Evolutionary conservation across 345 rosid species (phyloP).

Genomic region (Ceriops decandra): DNA sequence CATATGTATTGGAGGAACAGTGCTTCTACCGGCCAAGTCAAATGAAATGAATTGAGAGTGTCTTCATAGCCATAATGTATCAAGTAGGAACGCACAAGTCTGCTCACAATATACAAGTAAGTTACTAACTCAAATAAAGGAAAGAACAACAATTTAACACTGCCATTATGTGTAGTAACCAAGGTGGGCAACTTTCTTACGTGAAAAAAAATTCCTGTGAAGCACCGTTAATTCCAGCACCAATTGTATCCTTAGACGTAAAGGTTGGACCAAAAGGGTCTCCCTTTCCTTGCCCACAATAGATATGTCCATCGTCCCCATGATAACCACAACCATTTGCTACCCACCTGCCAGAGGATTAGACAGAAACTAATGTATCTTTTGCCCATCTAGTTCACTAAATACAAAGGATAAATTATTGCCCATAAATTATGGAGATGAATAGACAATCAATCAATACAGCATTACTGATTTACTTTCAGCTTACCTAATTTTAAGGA

Average conservation of each 20-base stretch:
- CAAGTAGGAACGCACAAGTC: slow-evolving; percentile 85
- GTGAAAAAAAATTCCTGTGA: slow-evolving; percentile 87
- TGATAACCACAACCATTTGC: slow-evolving; percentile 91
- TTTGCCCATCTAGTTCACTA: too few species aligned
- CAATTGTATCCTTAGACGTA: slow-evolving; percentile 73
- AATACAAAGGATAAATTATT: too few species aligned
- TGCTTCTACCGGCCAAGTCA: slow-evolving; percentile 68
- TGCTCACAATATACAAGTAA: slow-evolving; percentile 29
- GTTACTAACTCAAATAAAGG: not conserved
- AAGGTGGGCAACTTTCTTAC: slow-evolving; percentile 48
- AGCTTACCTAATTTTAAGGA: too few species aligned
- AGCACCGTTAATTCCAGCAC: slow-evolving; percentile 89
- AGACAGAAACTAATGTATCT: not conserved
- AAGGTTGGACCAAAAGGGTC: slow-evolving; percentile 80
- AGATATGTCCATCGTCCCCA: slow-evolving; percentile 87
- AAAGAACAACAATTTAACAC: not conserved
- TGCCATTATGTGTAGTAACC: slow-evolving; percentile 6
- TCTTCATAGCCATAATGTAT: slow-evolving; percentile 92
- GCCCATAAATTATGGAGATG: too few species aligned
- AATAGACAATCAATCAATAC: too few species aligned
- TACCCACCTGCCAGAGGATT: slow-evolving; percentile 68
- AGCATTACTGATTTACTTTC: too few species aligned
- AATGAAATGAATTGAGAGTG: slow-evolving; percentile 87
- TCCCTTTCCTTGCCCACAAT: slow-evolving; percentile 72
- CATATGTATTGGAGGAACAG: slow-evolving; percentile 59